Evolutionary conservation across 164 flowering plant species (phyloP).

Genomic region (Macadamia integrifolia): DNA sequence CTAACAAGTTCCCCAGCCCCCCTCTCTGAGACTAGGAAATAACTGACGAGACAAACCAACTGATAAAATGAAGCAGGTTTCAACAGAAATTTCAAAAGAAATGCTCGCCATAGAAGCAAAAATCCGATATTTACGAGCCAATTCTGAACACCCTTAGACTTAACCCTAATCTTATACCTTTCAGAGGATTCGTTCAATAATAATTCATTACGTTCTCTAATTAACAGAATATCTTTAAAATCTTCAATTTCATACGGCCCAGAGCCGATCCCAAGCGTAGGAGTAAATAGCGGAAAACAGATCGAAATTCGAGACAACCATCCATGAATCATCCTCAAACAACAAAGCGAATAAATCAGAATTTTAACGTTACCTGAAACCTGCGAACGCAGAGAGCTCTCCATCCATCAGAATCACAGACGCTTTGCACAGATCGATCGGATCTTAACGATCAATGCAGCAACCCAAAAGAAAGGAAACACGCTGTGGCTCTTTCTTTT

Average conservation of each 20-base stretch:
- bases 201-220: background rate
- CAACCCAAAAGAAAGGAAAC: background rate
- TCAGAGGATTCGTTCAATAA: background rate
- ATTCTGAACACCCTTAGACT: background rate
- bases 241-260: background rate
- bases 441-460: background rate
- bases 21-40: no score
- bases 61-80: no score
- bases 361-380: constrained; percentile 39
- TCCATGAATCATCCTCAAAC: background rate
- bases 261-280: background rate
- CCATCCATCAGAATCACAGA: constrained; percentile 61
- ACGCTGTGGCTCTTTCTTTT: no score
- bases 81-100: no score
- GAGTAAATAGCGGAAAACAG: no score
- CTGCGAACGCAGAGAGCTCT: constrained; percentile 46
- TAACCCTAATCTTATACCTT: background rate
- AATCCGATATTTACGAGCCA: background rate
- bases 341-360: background rate
- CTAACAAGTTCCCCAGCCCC: no score
- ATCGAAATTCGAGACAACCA: background rate
- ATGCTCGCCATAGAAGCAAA: no score
- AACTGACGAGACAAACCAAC: no score
- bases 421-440: constrained; percentile 30
- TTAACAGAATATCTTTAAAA: background rate